Evolutionary conservation across 306 rosid genomes (phyloP).

Genomic region (Pterocarpus santalinus): DNA sequence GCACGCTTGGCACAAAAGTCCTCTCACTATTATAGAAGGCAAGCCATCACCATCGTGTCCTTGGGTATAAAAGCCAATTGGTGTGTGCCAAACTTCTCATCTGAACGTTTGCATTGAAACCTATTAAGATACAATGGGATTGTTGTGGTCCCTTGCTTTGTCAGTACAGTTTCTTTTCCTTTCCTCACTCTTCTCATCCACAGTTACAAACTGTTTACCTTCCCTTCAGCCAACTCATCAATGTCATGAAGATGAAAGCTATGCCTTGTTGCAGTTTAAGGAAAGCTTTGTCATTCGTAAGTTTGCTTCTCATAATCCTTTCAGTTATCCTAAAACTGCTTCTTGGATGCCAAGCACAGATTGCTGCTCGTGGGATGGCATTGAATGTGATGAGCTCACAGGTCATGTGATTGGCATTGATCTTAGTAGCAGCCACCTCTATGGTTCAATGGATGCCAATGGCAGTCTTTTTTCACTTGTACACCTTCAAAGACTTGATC

Average conservation of each 20-base stretch:
- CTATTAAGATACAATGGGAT: constrained; percentile 23
- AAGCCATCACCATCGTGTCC: too few relatives aligned
- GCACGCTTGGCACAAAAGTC: too few relatives aligned
- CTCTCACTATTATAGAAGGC: too few relatives aligned
- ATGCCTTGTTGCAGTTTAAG: constrained; percentile 46
- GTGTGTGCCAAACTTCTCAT: not conserved
- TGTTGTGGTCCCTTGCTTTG: not conserved
- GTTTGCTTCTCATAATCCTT: not conserved
- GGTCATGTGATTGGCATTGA: constrained; percentile 40
- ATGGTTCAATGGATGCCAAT: constrained; percentile 6
- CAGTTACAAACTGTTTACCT: not conserved
- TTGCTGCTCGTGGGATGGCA: constrained; percentile 51
- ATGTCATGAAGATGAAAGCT: constrained; percentile 39
- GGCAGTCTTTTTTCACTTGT: not conserved
- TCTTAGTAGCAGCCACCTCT: constrained; percentile 41
- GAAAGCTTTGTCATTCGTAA: constrained; percentile 20
- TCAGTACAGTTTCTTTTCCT: not conserved
- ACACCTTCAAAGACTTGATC: constrained; percentile 33
- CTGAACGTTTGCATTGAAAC: not conserved
- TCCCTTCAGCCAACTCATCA: not conserved
- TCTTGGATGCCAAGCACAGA: constrained; percentile 44
- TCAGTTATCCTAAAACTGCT: constrained; percentile 41
- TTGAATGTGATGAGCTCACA: constrained; percentile 37
- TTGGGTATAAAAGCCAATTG: not conserved
- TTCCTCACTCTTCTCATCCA: constrained; percentile 15